These are phyloP conservation scores for Naegleria lovaniensis DNA, from an alignment of 208 protist species.

Conservation along the genomic window DNA sequence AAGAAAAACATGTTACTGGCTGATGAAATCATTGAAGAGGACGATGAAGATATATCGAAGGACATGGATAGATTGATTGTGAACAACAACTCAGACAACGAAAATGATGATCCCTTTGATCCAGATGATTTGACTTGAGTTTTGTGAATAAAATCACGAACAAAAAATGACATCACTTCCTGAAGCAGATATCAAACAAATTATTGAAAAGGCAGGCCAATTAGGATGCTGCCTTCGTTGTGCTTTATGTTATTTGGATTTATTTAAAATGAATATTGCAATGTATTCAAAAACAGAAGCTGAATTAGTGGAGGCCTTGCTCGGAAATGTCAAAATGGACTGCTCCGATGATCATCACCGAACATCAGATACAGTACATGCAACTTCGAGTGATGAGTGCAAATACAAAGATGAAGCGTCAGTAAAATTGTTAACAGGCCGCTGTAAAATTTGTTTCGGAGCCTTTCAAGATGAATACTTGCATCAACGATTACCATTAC, in stretches of 20 bases:
- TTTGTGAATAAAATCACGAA: background rate
- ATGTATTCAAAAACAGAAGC: background rate
- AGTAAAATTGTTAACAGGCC: background rate
- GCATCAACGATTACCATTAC: background rate
- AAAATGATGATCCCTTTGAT: background rate
- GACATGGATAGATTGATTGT: too few species aligned
- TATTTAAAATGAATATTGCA: background rate
- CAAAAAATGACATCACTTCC: background rate
- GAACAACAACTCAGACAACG: background rate
- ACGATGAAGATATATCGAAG: background rate
- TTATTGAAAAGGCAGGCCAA: background rate
- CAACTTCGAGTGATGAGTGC: background rate
- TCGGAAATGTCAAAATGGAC: background rate
- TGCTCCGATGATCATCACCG: background rate
- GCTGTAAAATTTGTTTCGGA: background rate
- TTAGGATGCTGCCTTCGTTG: background rate
- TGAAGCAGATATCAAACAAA: background rate
- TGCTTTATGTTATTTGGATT: background rate
- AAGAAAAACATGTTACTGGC: background rate
- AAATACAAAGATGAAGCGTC: background rate
- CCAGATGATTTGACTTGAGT: background rate
- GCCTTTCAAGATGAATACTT: slow-evolving; percentile 17
- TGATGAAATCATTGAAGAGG: background rate
- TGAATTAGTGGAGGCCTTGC: background rate
- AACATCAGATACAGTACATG: background rate